Evolutionary conservation across 805 yeast genomes (phyloP), one percentile per base, ranked within the genome.

Genomic region (Cyberlindnera petersonii): DNA sequence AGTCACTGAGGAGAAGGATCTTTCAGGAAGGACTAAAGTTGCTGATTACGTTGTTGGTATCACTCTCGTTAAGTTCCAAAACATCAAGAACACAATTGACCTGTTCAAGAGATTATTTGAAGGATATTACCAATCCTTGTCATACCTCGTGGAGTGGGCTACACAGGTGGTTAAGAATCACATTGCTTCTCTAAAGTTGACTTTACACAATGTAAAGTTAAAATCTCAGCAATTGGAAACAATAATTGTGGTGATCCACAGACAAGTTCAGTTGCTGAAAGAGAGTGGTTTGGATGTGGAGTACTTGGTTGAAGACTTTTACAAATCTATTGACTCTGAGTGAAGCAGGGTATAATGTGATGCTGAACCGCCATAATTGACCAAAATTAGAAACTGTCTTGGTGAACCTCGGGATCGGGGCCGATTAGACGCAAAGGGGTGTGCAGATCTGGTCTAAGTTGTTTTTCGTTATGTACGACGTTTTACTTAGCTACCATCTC

Each of bases 131-230:
- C 60, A 60, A 26, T 69, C 75, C 35, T 69, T 82, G 9, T 74
- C 82, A 48, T 68, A 69, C 22, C 65, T 87, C 14, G 81, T 86
- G n/a, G 77, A 44, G 10, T 46, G 50, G 50, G 40, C 40, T 11
- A 4, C 28, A 17, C 27, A 29, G 2, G 40, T 29, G 29, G 42
- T 40, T 30, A 35, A 35, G 24, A 35, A 15, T 24, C 50, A 31
- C 36, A 79, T 45, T 87, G 96, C 95, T 74, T 82, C 24, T 74
- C 75, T 40, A 71, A 71, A 10, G 82, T 80, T 56, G 74, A 89
- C 84, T 49, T 61, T 89, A 19, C 67, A 77, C 33, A 86, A 82
- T 17, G 75, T 84, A 11, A 70, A 76, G 33, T 64, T 74, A 31
- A 64, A 68, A 7, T 71, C 80, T 9, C 63, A 71, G 7, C 65